phyloP scores from a whole-genome alignment of 306 rosid genomes.

The Dalbergia cochinchinensis region DNA sequence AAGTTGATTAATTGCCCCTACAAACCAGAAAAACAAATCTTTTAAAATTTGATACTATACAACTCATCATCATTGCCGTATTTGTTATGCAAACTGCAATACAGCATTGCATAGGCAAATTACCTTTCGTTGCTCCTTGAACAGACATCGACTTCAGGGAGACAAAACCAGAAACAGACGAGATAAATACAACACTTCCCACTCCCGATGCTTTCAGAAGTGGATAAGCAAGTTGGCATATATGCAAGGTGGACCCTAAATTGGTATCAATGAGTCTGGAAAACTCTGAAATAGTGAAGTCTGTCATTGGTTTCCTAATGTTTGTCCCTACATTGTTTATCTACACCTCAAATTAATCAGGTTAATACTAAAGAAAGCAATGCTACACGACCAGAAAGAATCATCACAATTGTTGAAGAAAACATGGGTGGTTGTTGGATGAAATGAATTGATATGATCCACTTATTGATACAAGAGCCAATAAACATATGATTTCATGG shows the following conservation, averaged over 20 bases:
- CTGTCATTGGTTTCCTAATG: conserved; percentile 71
- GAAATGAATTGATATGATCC: background rate
- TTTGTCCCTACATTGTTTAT: conserved; percentile 78
- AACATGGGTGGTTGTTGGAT: background rate
- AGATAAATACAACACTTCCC: conserved; percentile 73
- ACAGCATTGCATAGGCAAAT: conserved; percentile 26
- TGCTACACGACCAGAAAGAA: background rate
- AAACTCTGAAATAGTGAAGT: conserved; percentile 69
- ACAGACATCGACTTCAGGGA: conserved; percentile 81
- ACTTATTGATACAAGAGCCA: background rate
- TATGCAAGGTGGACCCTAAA: conserved; percentile 76
- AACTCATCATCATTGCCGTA: conserved; percentile 10
- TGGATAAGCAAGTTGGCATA: conserved; percentile 77
- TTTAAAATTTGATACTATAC: conserved; percentile 14
- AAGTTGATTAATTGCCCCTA: conserved; percentile 83
- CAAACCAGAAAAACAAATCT: conserved; percentile 36
- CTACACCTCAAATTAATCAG: conserved; percentile 46
- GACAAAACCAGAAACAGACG: conserved; percentile 80
- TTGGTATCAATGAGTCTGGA: conserved; percentile 74
- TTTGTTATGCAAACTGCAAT: background rate
- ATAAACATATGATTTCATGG: background rate
- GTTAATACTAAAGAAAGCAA: background rate
- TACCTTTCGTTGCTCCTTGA: conserved; percentile 86
- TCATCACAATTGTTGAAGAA: background rate
- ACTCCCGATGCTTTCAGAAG: conserved; percentile 67